Evolutionary conservation across 2,329 filamentous ascomycete species (phyloP), one percentile per base, ranked within the genome.

Genomic region (Incumbomyces lentus): DNA sequence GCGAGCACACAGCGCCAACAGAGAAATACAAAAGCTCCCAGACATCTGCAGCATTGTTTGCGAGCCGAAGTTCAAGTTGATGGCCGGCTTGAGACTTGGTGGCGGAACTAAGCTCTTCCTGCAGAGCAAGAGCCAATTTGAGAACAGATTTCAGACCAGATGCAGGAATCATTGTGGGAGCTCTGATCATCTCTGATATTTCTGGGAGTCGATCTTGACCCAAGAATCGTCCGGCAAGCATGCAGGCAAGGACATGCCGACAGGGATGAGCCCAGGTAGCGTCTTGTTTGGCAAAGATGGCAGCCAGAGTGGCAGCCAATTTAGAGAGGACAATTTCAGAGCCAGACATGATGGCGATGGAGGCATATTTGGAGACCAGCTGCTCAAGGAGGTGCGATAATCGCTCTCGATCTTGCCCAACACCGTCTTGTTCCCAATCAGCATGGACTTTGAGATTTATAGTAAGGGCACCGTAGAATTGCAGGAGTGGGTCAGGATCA

Each of bases 371-470:
- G 39, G 63, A 60, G 12, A 70, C 58, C n/a, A 72, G 58, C 16
- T 63, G 64, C 17, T 61, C 59, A 32, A 70, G 56, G 10, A 72
- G 60, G 45, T 64, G 60, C 17, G 52, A 43, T 19, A 44, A 49
- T 46, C 48, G 45, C 5, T 58, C 52, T 34, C 62, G 61, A 18
- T 60, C 48, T 30, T 63, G 56, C 19, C 58, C 62, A 26, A 72
- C 52, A 3, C 62, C 58, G 47, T 62, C 57, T 48, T 44, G 22
- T 32, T 52, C 55, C 83, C 81, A 86, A 60, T 92, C 86, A n/a
- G 82, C 83, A 62, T 96, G 95, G 49, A 96, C 78, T 67, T 96
- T 98, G 57, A 96, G 80, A 42, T 87, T 93, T 55, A 95, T 83
- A 0, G 90, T 96, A 49, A 95, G 73, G 26, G 89, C 90, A 12